Base-by-base conservation (phyloP, 345 rosid species). In the Physaria fendleri region DNA sequence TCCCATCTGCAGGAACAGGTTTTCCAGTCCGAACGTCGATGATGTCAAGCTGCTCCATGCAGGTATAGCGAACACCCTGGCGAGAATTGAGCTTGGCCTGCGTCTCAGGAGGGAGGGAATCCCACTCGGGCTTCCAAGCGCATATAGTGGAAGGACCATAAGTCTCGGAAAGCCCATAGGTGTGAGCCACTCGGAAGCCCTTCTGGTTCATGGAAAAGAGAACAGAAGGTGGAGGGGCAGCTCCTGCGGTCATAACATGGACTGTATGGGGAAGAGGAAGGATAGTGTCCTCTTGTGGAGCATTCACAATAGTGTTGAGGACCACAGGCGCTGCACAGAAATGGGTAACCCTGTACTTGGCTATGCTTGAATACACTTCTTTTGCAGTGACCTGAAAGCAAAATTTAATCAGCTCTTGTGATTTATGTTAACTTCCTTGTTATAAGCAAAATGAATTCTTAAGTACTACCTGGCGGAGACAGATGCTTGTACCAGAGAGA, bases 291-390 rank as follows among this genome's bases (percentile, higher is more conserved):
- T 85, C 82, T 28, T 78, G 65, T 2, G 87, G 63, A 11, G 96
- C 95, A 63, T 90, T 90, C 39, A 83, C 80, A 41, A 93, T 81
- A 49, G 83, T 37, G 79, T 83, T 90, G 50, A 90, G 95, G 21
- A 93, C 96, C 35, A 87, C 88, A 7, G 97, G 99, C 1, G 97
- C 99, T n/a, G 87, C 96, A 21, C 92, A 83, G 66, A 90, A 90
- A 77, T 90, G 88, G 6, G 81, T 87, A 49, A 87, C 96, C 1
- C 83, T 79, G 33, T 81, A 61, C 58, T 83, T 78, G 45, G 81
- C 85, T 63, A 89, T 93, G 54, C 83, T 89, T 4, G 82, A 81
- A 71, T 87, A 90, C 16, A 90, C 83, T 24, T 78, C 92, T 78
- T 85, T 82, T 0, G 96, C 96, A 21, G 92, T 69, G 23, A 90